Percentiles rank a stretch among this genome's conserved stretches.
phyloP scores from a whole-genome alignment of 2,329 filamentous ascomycete genomes.

The Fusarium acutatum region DNA sequence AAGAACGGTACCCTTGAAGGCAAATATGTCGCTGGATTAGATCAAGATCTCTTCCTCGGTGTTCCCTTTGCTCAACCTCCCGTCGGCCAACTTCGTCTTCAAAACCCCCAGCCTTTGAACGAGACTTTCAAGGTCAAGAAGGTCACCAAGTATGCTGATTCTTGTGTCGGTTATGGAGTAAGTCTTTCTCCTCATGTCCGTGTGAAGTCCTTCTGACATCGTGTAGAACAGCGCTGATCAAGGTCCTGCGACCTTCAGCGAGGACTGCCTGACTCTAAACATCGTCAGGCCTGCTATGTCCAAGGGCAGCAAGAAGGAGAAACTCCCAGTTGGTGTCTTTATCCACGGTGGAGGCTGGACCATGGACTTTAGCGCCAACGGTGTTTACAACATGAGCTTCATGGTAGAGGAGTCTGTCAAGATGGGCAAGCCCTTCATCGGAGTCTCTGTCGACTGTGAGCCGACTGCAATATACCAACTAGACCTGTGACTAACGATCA shows the following conservation, averaged over 20 bases:
- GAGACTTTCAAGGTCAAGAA: conserved; percentile 21
- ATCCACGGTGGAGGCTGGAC: conserved; percentile 51
- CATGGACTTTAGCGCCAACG: conserved; percentile 53
- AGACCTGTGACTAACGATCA: not conserved
- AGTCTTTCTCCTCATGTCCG: rapidly evolving
- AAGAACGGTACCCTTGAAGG: conserved; percentile 38
- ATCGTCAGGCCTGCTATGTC: conserved; percentile 24
- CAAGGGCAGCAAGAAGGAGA: not conserved
- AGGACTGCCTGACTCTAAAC: conserved; percentile 36
- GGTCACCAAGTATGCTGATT: conserved; percentile 37
- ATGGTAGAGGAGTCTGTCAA: conserved; percentile 57
- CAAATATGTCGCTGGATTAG: conserved; percentile 24
- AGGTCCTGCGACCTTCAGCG: conserved; percentile 27
- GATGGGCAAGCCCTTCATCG: conserved; percentile 33
- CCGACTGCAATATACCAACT: rapidly evolving
- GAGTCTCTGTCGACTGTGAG: conserved; percentile 34
- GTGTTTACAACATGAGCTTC: conserved; percentile 68
- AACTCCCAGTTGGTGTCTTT: conserved; percentile 39
- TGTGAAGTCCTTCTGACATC: not conserved
- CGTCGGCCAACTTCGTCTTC: conserved; percentile 22
- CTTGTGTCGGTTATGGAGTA: conserved; percentile 39
- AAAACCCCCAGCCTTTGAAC: conserved; percentile 24
- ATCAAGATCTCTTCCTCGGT: conserved; percentile 36
- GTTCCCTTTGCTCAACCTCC: conserved; percentile 37
- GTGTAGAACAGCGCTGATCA: conserved; percentile 20